Conservation (phyloP, 108 stramenopile species). For the Cyclostephanos tholiformis region DNA sequence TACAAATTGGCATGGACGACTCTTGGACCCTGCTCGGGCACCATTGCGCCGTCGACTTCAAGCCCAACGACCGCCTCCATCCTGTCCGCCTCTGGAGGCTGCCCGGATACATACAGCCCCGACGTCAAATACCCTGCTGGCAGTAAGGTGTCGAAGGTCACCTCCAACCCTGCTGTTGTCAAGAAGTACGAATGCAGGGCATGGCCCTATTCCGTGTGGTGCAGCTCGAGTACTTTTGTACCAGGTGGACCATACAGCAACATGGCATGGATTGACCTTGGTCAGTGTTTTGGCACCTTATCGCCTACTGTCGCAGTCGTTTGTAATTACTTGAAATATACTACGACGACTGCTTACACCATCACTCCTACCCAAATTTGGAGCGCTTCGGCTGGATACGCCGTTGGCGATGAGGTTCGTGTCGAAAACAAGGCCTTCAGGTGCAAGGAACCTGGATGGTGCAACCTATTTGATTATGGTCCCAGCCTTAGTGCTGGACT, state of each 20-base stretch:
- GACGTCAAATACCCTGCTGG: background rate
- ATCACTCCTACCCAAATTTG: background rate
- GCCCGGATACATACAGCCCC: background rate
- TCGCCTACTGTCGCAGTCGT: background rate
- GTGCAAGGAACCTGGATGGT: too few relatives aligned
- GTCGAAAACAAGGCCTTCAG: too few relatives aligned
- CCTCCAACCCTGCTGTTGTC: background rate
- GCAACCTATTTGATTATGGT: too few relatives aligned
- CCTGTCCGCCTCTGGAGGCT: background rate
- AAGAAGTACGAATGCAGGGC: conserved; percentile 7
- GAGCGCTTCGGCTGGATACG: too few relatives aligned
- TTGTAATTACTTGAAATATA: background rate
- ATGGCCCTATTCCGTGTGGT: background rate
- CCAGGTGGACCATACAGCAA: background rate
- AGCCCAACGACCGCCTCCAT: background rate
- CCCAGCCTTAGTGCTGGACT: too few relatives aligned
- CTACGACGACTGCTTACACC: background rate
- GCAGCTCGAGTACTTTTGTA: background rate
- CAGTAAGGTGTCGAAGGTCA: background rate
- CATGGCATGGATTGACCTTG: background rate
- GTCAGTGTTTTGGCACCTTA: background rate
- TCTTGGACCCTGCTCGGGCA: conserved; percentile 3
- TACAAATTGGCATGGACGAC: conserved; percentile 4
- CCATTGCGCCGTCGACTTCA: background rate
- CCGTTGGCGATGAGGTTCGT: too few relatives aligned